Conservation (phyloP, 805 yeast genomes). For the Phaffomyces thermotolerans region DNA sequence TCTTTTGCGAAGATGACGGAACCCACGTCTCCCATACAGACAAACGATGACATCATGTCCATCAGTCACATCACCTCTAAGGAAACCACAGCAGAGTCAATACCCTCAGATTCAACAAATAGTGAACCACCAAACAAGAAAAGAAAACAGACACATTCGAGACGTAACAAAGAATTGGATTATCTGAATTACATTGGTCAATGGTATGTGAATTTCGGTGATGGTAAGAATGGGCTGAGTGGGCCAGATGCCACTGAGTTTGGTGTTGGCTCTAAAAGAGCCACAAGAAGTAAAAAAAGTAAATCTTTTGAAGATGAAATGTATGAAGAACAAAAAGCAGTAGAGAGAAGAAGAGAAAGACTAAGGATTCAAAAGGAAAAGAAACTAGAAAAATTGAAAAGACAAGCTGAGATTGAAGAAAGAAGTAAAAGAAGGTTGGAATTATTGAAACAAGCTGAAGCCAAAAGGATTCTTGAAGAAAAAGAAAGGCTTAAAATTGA, state of each 20-base stretch:
- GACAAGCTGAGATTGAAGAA: background rate
- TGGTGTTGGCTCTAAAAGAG: constrained; percentile 1
- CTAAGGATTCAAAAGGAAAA: constrained; percentile 1
- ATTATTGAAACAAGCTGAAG: constrained; percentile 2
- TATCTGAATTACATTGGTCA: constrained; percentile 2
- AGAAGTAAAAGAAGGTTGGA: constrained; percentile 3
- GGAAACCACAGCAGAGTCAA: no score
- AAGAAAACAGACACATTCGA: background rate
- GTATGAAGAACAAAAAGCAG: background rate
- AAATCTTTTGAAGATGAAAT: constrained; percentile 5
- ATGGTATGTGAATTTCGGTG: constrained; percentile 8
- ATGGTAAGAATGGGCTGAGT: constrained; percentile 6
- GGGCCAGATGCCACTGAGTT: constrained; percentile 1
- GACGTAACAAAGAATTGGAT: background rate
- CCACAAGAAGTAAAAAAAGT: background rate
- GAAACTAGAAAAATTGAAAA: constrained; percentile 1
- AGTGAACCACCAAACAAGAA: background rate
- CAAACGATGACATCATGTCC: background rate
- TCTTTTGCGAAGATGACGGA: no score
- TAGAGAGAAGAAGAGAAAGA: background rate
- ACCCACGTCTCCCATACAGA: no score
- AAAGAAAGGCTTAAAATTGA: constrained; percentile 2
- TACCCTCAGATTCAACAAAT: constrained; percentile 1
- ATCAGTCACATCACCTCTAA: background rate
- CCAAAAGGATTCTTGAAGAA: constrained; percentile 1